Evolutionary conservation across 108 stramenopile species (phyloP).

Genomic region (Epithemia pelagica): DNA sequence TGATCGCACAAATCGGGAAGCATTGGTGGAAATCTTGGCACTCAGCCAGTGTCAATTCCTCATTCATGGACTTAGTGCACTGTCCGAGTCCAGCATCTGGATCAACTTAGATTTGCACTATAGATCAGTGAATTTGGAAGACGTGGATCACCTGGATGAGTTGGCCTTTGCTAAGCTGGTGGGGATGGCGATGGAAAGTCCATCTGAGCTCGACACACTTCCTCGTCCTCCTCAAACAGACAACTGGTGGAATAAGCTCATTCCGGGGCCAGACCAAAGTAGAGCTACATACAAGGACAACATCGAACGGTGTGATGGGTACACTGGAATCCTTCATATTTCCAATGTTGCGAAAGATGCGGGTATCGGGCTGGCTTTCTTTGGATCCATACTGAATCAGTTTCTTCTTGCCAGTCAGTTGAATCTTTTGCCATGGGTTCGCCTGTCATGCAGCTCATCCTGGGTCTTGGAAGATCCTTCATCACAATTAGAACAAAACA

Average conservation of each 20-base stretch:
- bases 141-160: conserved; percentile 19
- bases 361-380: conserved; percentile 27
- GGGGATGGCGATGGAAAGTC: conserved; percentile 17
- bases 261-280: background rate
- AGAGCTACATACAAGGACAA: background rate
- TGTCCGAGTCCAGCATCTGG: conserved; percentile 49
- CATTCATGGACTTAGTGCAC: conserved; percentile 44
- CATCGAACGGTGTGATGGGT: conserved; percentile 19
- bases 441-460: conserved; percentile 18
- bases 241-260: conserved; percentile 31
- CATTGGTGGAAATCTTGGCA: conserved; percentile 40
- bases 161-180: conserved; percentile 25
- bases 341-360: conserved; percentile 14
- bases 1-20: conserved; percentile 47
- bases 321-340: conserved; percentile 35
- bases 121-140: conserved; percentile 47
- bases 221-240: conserved; percentile 6
- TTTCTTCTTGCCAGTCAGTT: conserved; percentile 32
- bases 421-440: conserved; percentile 42
- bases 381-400: conserved; percentile 34
- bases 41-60: conserved; percentile 45
- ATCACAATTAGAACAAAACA: conserved; percentile 15
- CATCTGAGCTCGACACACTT: conserved; percentile 13
- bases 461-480: conserved; percentile 23
- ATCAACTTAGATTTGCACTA: conserved; percentile 39